A percentile compares a stretch with the other conserved stretches of the same genome.
Conservation (phyloP, 176 grass and related monocot species). For the Coix lacrymajobi region DNA sequence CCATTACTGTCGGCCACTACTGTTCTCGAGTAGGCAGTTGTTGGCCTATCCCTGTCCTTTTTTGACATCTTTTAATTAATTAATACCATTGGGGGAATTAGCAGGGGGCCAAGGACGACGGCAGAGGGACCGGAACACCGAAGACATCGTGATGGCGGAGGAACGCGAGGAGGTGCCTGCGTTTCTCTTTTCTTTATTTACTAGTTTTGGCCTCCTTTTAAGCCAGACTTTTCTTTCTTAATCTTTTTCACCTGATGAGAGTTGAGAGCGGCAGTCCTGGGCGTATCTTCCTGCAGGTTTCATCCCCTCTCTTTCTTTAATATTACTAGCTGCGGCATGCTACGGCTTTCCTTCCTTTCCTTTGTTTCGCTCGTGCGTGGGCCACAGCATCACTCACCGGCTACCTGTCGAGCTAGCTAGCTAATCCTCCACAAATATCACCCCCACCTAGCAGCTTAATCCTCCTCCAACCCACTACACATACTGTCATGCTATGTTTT, state of each 20-base stretch:
- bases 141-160: conserved; percentile 1
- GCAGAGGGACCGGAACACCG: too few species aligned
- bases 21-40: too few species aligned
- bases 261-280: too few species aligned
- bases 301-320: conserved; percentile 17
- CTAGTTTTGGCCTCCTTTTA: neutral
- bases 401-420: neutral
- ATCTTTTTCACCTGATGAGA: neutral
- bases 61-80: too few species aligned
- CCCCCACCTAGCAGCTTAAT: neutral
- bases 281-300: conserved; percentile 42
- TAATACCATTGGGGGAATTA: too few species aligned
- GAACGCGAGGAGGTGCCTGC: too few species aligned
- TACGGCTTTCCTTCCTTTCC: conserved; percentile 16
- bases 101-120: too few species aligned
- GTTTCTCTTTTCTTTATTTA: neutral
- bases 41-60: too few species aligned
- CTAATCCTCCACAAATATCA: conserved; percentile 1
- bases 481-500: too few species aligned
- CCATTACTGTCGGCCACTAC: too few species aligned
- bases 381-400: neutral
- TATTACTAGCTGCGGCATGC: too few species aligned
- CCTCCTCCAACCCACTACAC: neutral
- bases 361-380: neutral
- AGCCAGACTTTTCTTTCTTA: too few species aligned